phyloP scores from a whole-genome alignment of 2,329 filamentous ascomycete species.

The Alternaria triticina region DNA sequence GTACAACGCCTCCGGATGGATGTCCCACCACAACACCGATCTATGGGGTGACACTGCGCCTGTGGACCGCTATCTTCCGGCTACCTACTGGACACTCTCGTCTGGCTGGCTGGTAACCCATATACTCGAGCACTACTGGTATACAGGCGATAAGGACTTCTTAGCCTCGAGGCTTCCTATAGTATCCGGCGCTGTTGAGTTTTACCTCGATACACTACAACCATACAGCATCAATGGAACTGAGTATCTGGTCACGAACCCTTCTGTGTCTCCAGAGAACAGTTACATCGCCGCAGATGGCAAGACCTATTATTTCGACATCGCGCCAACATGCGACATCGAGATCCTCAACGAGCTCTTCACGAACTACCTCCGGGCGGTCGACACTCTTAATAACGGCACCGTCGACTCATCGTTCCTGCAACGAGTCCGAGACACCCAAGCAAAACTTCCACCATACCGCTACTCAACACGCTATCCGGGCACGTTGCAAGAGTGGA shows the following conservation, averaged over 20 bases:
- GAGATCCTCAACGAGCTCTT: constrained; percentile 53
- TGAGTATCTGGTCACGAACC: constrained; percentile 40
- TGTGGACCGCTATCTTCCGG: constrained; percentile 31
- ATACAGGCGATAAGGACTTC: constrained; percentile 22
- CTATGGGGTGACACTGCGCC: constrained; percentile 34
- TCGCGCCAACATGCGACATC: constrained; percentile 54
- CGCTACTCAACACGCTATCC: constrained; percentile 28
- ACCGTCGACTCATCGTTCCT: background rate
- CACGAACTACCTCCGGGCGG: constrained; percentile 32
- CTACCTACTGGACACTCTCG: constrained; percentile 34
- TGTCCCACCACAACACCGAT: constrained; percentile 36
- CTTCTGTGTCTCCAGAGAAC: constrained; percentile 51
- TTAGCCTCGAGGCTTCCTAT: constrained; percentile 15
- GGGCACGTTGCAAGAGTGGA: constrained; percentile 40
- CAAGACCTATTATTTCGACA: constrained; percentile 14
- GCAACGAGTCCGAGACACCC: constrained; percentile 3
- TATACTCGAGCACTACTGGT: constrained; percentile 31
- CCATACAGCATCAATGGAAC: constrained; percentile 2
- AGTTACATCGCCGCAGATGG: constrained; percentile 41
- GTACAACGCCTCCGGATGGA: constrained; percentile 32
- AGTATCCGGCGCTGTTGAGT: background rate
- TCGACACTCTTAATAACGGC: background rate
- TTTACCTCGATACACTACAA: constrained; percentile 5
- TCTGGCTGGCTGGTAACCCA: constrained; percentile 37
- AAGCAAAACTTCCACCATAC: constrained; percentile 18